Base-by-base conservation (phyloP, 768 basidiomycete species). In the Suillus variegatus region DNA sequence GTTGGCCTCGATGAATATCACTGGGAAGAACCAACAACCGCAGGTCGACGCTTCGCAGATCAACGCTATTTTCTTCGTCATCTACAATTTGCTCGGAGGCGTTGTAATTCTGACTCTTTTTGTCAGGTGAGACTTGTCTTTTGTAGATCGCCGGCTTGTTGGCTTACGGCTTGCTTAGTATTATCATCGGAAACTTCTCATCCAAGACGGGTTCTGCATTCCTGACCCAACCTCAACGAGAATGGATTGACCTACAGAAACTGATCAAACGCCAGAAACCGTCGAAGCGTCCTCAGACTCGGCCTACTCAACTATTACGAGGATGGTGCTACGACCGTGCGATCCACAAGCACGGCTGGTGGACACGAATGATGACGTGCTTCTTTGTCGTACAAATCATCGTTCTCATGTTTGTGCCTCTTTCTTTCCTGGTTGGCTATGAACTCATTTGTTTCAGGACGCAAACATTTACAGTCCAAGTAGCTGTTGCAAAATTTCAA, bases 151-250 rank as follows among this genome's bases (percentile, higher is more conserved):
- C 18, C 12, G 49, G 25, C 6, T 14, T 14, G 1, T 57, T 63
- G 36, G 41, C 47, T 32, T 49, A 56, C 3, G 58, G 22, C 65
- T 58, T 67, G 66, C 64, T 65, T 65, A 97, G 94, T 82, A 93
- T 99, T 76, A 97, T 98, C 78, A 97, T 98, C 73, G 90, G 90
- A 55, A 96, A 96, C 76, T 97, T 97, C 78, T 89, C 88, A 58
- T 85, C 88, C 2, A 89, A 91, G 67, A 95, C 94, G 3, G 96
- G 96, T 18, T 86, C 88, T 5, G 95, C 95, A 1, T 86, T 95
- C 56, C 77, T 97, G 40, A 97, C 95, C 0, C 84, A 89, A 64
- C 84, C 94, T 18, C 97, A 98, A 70, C 82, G 91, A 63, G 94
- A 95, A 75, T 99, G 96, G 96, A 92, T 95, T 64, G 95, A 97